A percentile compares a stretch with the other conserved stretches of the same genome.
phyloP scores from a whole-genome alignment of 306 rosid species.

The Rosa persica region DNA sequence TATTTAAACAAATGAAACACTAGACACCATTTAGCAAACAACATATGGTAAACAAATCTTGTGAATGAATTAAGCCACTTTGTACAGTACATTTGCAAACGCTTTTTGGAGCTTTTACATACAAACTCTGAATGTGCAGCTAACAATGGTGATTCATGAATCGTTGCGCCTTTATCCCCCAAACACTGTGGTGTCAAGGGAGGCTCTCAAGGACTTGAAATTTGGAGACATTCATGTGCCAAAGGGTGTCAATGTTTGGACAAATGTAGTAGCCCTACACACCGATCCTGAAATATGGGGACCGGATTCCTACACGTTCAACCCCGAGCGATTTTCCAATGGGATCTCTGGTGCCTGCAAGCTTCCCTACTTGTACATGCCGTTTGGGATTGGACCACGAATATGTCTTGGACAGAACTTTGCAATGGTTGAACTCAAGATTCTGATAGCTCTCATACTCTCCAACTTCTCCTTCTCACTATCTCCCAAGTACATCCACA shows the following conservation, averaged over 20 bases:
- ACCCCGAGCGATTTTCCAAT: slow-evolving; percentile 17
- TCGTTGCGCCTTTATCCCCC: slow-evolving; percentile 27
- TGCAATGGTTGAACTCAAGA: slow-evolving; percentile 24
- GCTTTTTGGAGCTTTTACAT: neutral
- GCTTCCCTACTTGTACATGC: slow-evolving; percentile 26
- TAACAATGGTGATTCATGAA: slow-evolving; percentile 35
- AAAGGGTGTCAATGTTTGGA: slow-evolving; percentile 29
- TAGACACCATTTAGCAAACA: too few species aligned
- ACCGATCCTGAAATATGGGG: slow-evolving; percentile 29
- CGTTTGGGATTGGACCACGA: slow-evolving; percentile 24
- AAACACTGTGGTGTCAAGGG: slow-evolving; percentile 24
- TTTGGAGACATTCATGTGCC: slow-evolving; percentile 18
- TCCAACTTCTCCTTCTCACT: neutral
- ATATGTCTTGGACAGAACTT: slow-evolving; percentile 18
- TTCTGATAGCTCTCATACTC: slow-evolving; percentile 7
- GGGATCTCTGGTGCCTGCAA: slow-evolving; percentile 29
- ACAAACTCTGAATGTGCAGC: slow-evolving; percentile 7
- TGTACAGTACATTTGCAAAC: neutral
- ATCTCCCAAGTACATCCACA: neutral
- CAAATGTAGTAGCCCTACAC: neutral
- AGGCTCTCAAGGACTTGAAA: slow-evolving; percentile 22
- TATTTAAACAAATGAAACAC: too few species aligned
- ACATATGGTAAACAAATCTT: too few species aligned
- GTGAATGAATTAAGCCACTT: neutral
- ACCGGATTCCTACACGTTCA: slow-evolving; percentile 17